A percentile compares a stretch with the other conserved stretches of the same genome.
Evolutionary conservation across 2,329 filamentous ascomycete species (phyloP).

Genomic region (Apiospora arundinis): DNA sequence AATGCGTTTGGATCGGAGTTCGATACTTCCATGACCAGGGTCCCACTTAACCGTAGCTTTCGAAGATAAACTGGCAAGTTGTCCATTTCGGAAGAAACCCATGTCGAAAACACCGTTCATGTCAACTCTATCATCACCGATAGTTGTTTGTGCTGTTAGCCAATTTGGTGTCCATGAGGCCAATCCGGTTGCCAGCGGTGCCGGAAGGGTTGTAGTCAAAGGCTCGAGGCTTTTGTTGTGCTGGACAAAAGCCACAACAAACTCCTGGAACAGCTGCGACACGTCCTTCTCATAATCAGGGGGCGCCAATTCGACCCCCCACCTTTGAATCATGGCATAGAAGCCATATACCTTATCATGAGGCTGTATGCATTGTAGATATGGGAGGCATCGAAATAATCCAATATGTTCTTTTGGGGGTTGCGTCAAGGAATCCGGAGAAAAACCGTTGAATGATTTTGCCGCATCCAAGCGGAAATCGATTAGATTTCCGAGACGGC

Average conservation of each 20-base stretch:
- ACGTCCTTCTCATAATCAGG: neutral
- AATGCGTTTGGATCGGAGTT: neutral
- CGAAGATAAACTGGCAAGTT: too few relatives aligned
- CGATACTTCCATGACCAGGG: too few relatives aligned
- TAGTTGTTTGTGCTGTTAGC: too few relatives aligned
- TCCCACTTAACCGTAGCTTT: too few relatives aligned
- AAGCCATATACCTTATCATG: neutral
- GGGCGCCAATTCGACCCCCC: neutral
- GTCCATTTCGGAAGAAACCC: too few relatives aligned
- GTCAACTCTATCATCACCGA: too few relatives aligned
- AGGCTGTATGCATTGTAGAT: neutral
- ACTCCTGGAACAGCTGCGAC: neutral
- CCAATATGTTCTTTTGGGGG: neutral
- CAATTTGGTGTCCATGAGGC: too few relatives aligned
- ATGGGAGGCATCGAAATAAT: neutral
- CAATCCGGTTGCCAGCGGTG: too few relatives aligned
- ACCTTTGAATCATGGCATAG: neutral
- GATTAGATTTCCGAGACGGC: too few relatives aligned
- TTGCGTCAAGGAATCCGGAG: neutral
- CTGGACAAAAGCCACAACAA: neutral
- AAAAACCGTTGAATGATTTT: too few relatives aligned
- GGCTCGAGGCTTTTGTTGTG: neutral
- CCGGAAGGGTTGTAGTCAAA: too few relatives aligned
- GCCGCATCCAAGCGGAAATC: neutral
- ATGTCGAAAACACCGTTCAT: too few relatives aligned